Conservation (phyloP, 768 basidiomycete species). For the Lactifluus hygrophoroides region DNA sequence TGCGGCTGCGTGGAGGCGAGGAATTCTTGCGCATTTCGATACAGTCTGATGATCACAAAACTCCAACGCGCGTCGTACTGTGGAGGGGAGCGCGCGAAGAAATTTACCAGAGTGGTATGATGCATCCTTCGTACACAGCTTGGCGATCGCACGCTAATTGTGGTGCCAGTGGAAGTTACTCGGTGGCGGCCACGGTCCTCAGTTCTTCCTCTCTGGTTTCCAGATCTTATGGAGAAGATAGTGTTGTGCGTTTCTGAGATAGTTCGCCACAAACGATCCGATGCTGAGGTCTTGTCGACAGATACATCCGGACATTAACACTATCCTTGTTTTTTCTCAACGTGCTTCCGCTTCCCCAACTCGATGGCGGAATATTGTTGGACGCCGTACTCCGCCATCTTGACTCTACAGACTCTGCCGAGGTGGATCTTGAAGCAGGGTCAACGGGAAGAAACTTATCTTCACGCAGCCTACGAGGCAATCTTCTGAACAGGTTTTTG, state of each 20-base stretch:
- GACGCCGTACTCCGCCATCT: constrained; percentile 22
- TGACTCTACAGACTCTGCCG: background rate
- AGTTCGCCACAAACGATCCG: background rate
- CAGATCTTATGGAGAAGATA: constrained; percentile 33
- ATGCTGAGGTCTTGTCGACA: constrained; percentile 21
- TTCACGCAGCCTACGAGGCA: background rate
- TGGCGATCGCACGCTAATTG: background rate
- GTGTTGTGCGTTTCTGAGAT: constrained; percentile 42
- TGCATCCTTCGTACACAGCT: too few species aligned
- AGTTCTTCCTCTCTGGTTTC: constrained; percentile 34
- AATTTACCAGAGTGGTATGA: constrained; percentile 56
- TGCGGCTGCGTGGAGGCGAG: constrained; percentile 40
- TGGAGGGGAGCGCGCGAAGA: constrained; percentile 68
- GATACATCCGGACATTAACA: constrained; percentile 58
- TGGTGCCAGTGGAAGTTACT: constrained; percentile 44
- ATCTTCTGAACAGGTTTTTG: constrained; percentile 9
- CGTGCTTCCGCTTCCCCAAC: constrained; percentile 57
- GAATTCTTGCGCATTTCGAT: constrained; percentile 47
- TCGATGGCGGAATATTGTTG: constrained; percentile 66
- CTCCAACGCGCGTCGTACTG: constrained; percentile 36
- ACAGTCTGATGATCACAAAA: constrained; percentile 25
- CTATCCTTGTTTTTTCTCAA: constrained; percentile 79
- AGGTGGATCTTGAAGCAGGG: constrained; percentile 11
- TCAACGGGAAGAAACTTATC: background rate
- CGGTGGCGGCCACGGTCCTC: constrained; percentile 37